phyloP scores from a whole-genome alignment of 2,329 filamentous ascomycete species.

The Alternaria atra region DNA sequence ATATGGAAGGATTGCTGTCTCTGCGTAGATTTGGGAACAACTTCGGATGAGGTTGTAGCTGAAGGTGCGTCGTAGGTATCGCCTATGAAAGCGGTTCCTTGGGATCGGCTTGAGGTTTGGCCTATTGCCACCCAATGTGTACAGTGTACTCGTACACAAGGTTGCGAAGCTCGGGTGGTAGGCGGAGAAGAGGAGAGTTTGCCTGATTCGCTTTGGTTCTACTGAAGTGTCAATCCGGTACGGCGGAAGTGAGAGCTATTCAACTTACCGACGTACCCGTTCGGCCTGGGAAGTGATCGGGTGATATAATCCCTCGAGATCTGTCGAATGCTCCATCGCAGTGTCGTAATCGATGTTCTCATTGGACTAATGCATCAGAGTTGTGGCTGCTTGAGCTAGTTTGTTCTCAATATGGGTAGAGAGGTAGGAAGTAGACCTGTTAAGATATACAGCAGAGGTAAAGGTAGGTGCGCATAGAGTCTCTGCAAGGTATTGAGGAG shows the following conservation, averaged over 20 bases:
- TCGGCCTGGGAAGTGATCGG: not conserved
- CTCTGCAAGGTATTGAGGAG: no score
- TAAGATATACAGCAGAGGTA: no score
- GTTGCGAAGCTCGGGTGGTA: not conserved
- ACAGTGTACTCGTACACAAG: not conserved
- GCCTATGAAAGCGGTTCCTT: not conserved
- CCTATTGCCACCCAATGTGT: not conserved
- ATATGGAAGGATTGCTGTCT: no score
- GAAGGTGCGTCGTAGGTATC: no score
- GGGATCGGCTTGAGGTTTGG: not conserved
- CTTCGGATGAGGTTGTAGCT: no score
- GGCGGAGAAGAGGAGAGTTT: not conserved
- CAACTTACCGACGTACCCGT: not conserved
- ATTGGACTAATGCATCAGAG: not conserved
- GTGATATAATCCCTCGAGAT: not conserved
- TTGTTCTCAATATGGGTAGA: no score
- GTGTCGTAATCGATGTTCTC: not conserved
- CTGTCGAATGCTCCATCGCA: not conserved
- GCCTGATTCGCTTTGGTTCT: not conserved
- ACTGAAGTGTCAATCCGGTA: not conserved
- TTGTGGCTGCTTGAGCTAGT: no score
- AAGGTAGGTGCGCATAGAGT: no score
- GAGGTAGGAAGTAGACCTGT: no score
- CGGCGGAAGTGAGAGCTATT: not conserved
- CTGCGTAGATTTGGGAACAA: no score